Base-by-base conservation (phyloP, 148 eudicot genomes). In the Beta vulgaris region DNA sequence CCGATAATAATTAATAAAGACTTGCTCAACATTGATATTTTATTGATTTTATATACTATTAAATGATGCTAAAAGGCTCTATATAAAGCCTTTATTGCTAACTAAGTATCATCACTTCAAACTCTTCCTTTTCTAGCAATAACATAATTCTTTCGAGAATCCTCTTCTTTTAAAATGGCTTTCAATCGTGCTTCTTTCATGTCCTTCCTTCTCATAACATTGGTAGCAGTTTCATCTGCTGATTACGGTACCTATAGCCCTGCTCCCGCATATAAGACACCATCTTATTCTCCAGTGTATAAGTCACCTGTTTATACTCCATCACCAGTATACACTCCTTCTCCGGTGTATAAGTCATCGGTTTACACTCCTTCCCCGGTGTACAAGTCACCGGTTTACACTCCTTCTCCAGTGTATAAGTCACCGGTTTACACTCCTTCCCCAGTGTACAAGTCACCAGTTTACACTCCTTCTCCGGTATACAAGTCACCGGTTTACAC, bases 211-310 rank as follows among this genome's bases (percentile, higher is more conserved):
- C 58, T 73, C 31, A 4, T 61, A 5, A 18, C 76, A 10, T 25
- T 73, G 16, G 58, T 73, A 31, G 69, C 69, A 1, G 6, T 61
- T 43, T 43, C 76, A 28, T 61, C 57, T 29, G 76, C 76, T 31
- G 76, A 73, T 35, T 72, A 11, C 7, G 19, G 61, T 62, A 19
- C 68, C 18, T 73, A 73, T 29, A 73, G 16, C 68, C 68, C 76
- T 18, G 4, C 40, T 18, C 75, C 73, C 0, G 36, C 31, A 0
- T 69, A 69, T 59, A 18, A 23, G 8, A n/a, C 69, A 3, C 69
- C 69, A 0, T 10, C 23, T 11, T 51, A 34, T 9, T 70, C 73
- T 0, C 73, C 73, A 0, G 37, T 70, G 0, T 40, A 67, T 21
- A 67, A 67, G 21, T 67, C 70, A 0, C 70, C 70, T 1, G 32